Base-by-base conservation (phyloP, 441 rosid genomes). In the Erodium moschatum region DNA sequence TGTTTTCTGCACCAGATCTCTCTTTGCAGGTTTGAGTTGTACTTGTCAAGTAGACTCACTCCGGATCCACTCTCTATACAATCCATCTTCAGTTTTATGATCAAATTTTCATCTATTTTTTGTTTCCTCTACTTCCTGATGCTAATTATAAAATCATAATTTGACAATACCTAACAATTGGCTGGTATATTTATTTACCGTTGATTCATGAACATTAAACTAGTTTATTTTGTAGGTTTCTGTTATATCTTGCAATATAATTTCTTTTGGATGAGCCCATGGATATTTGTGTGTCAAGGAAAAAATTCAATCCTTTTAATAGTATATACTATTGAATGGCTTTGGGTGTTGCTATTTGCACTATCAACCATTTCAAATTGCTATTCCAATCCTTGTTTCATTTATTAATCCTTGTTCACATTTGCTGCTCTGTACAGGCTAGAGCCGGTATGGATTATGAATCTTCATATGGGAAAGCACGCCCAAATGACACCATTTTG, bases 381-480 rank as follows among this genome's bases (percentile, higher is more conserved):
- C 8, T 16, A 15, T 52, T 15, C 5, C 15, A 52, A 9, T 13
- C 35, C 29, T 12, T 31, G 33, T 42, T 62, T 24, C 61, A 13
- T 2, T 24, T 52, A 20, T 44, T 63, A 1, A 20, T 9, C 13
- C 60, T 15, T 6, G 6, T 16, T 6, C 4, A 40, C 31, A 18
- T 58, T 73, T 54, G 38, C 42, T 65, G 31, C 54, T 24, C 13
- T 42, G 9, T 80, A 85, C 80, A 93, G 98, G 83, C 98, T 5
- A 85, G 95, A 81, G 95, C 97, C 71, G 98, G 98, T 69, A 73
- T 93, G 71, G 98, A 93, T 79, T 93, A 93, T 70, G 97, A 90
- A 71, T 90, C 97, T 66, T 90, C 96, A 3, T 93, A 78, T 71
- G 95, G 98, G 6, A 90, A 89, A 77, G 90, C 64, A 15, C 84